Percentiles rank a stretch among this genome's conserved stretches.
phyloP scores from a whole-genome alignment of 208 protist genomes.

The Angomonas deanei region DNA sequence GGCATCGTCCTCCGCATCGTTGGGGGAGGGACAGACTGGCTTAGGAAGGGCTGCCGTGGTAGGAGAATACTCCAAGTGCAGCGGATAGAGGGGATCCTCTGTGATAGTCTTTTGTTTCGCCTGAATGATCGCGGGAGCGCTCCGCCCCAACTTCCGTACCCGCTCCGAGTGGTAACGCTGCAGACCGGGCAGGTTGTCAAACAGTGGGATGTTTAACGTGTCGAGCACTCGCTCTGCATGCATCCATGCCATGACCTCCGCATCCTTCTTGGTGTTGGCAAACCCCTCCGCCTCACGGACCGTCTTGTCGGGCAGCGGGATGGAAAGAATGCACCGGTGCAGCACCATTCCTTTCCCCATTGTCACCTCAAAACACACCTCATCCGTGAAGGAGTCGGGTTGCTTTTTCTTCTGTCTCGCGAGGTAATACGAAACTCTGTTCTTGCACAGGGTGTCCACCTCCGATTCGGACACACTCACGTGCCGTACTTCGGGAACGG shows the following conservation, averaged over 20 bases:
- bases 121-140: constrained; percentile 17
- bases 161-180: constrained; percentile 66
- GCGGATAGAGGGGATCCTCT: background rate
- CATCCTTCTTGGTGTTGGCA: constrained; percentile 72
- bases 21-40: background rate
- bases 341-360: background rate
- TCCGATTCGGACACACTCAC: constrained; percentile 35
- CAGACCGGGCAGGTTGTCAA: constrained; percentile 74
- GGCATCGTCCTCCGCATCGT: background rate
- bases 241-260: constrained; percentile 86
- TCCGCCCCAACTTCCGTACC: constrained; percentile 30
- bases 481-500: constrained; percentile 9
- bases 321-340: background rate
- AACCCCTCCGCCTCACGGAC: constrained; percentile 34
- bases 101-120: background rate
- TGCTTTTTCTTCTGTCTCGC: constrained; percentile 25
- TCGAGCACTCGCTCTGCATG: constrained; percentile 84
- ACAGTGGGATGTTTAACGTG: constrained; percentile 57
- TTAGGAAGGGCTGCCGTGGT: background rate
- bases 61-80: background rate
- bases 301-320: background rate
- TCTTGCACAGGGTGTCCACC: constrained; percentile 57
- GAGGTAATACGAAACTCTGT: constrained; percentile 83
- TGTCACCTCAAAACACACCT: background rate
- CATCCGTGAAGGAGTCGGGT: background rate